Evolutionary conservation across 148 eudicot species (phyloP), one percentile per base, ranked within the genome.

Genomic region (Tetragonia tetragonoides): DNA sequence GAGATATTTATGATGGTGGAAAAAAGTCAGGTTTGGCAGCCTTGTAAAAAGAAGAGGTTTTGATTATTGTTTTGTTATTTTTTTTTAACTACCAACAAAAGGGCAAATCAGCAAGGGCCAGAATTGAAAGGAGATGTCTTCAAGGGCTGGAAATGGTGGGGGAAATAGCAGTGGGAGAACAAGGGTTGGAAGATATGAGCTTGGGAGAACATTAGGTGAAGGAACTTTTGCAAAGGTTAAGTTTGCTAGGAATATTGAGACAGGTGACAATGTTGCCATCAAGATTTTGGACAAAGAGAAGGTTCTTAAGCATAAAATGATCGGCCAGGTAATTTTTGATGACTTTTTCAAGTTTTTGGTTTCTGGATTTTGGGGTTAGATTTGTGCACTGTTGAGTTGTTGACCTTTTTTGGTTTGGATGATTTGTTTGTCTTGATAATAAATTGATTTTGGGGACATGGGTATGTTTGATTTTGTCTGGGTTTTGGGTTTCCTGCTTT

Each of bases 251-350:
- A 86, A 86, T 39, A 23, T 82, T n/a, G 89, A 84, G 11, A 84
- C 67, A 24, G 81, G 77, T 76, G 89, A 86, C 3, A 80, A 84
- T 82, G 87, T 86, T 74, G 89, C 88, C 4, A 83, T 86, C 37
- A 86, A 86, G 73, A 79, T 86, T 76, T 83, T 86, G 72, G 86
- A 86, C 21, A 86, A 86, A 68, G 87, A 86, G 81, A 86, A 86
- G 63, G 85, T 86, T 79, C 85, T 86, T 5, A 82, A 84, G 81
- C 83, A 86, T 69, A 92, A 92, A 81, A 94, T 94, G 98, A 87
- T 94, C 72, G 84, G 82, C 71, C 98, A 94, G 97, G 98, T 94
- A 85, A 34, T 28, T 54, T 10, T 0, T 64, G 8, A 4, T 66
- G 28, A 42, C 24, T 24, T 5, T 34, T 40, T 18, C 1, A 42